Base-by-base conservation (phyloP, 2,329 filamentous ascomycete species). In the Colletotrichum sp. region DNA sequence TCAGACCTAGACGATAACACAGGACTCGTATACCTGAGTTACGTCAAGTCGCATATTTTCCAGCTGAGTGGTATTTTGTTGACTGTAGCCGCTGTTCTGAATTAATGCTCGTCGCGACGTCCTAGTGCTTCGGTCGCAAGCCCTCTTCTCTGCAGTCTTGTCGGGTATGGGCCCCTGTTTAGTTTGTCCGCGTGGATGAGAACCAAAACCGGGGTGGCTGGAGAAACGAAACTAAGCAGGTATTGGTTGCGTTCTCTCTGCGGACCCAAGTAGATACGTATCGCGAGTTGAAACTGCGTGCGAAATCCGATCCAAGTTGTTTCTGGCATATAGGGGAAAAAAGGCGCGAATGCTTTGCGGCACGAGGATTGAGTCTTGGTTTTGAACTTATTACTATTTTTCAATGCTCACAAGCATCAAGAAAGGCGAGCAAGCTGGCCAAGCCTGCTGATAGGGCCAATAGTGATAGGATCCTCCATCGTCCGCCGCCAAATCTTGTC, bases 171-270 rank as follows among this genome's bases (percentile, higher is more conserved):
- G 64, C 24, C 30, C 66, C 28, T 63, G 66, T 44, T 44, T 71
- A 39, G 30, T 52, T 55, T 57, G 21, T n/a, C 28, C 16, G 57
- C 21, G 28, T 64, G 60, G 71, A 32, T 57, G 32, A 59, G 18
- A 36, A 49, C 52, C 15, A 18, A 24, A 44, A 49, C 49, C 9
- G 26, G 73, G 32, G 28, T 64, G 39, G 39, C 44, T 49, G 24
- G 55, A 64, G 63, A 68, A 76, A 76, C 68, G 49, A 72, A 75
- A 72, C 55, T 18, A 62, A 26, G 16, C n/a, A 24, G n/a, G 55
- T 36, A 52, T 68, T 67, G 63, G 69, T 9, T 36, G 32, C 59
- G 26, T 34, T 62, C 30, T n/a, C 44, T 62, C 59, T 30, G 12
- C 15, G 26, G 28, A 30, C 16, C 44, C 44, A 13, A 21, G 12